A percentile compares a stretch with the other conserved stretches of the same genome.
These are phyloP conservation scores for Botrytis medusae DNA, from an alignment of 2,329 filamentous ascomycete genomes.

Conservation along the genomic window DNA sequence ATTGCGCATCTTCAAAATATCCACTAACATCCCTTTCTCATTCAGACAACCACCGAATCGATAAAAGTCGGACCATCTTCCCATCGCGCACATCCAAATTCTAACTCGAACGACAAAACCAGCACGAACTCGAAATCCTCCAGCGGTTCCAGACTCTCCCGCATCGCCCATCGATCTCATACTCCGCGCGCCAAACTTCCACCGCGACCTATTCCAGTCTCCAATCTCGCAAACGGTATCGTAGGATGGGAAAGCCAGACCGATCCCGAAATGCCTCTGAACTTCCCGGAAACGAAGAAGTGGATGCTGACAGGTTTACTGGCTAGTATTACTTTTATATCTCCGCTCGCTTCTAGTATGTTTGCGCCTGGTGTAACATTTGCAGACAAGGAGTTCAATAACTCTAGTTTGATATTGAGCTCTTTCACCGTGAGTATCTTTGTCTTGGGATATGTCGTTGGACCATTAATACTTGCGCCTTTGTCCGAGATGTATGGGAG, in stretches of 20 bases:
- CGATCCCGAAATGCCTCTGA: conserved; percentile 59
- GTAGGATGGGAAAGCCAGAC: conserved; percentile 61
- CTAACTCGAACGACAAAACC: neutral
- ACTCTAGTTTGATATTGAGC: conserved; percentile 47
- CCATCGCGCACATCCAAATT: conserved; percentile 3
- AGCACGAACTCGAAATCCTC: conserved; percentile 28
- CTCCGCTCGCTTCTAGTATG: conserved; percentile 49
- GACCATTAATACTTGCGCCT: conserved; percentile 43
- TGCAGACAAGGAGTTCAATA: conserved; percentile 60
- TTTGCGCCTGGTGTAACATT: conserved; percentile 66
- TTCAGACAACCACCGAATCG: conserved; percentile 24
- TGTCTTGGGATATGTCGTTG: conserved; percentile 32
- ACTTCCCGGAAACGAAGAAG: conserved; percentile 44
- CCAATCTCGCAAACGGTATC: conserved; percentile 52
- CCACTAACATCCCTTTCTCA: conserved; percentile 2
- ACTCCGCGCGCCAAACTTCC: conserved; percentile 25
- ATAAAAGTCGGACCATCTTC: neutral
- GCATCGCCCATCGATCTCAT: conserved; percentile 30
- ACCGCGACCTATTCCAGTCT: conserved; percentile 42
- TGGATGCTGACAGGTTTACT: conserved; percentile 37
- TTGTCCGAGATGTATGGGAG: conserved; percentile 60
- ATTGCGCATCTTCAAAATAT: conserved; percentile 5
- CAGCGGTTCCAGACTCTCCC: conserved; percentile 32
- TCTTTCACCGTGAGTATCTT: conserved; percentile 56
- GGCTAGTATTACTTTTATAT: conserved; percentile 41